phyloP scores from a whole-genome alignment of 2,329 filamentous ascomycete species.

The Ophiocordyceps camponoti-rufipedis region DNA sequence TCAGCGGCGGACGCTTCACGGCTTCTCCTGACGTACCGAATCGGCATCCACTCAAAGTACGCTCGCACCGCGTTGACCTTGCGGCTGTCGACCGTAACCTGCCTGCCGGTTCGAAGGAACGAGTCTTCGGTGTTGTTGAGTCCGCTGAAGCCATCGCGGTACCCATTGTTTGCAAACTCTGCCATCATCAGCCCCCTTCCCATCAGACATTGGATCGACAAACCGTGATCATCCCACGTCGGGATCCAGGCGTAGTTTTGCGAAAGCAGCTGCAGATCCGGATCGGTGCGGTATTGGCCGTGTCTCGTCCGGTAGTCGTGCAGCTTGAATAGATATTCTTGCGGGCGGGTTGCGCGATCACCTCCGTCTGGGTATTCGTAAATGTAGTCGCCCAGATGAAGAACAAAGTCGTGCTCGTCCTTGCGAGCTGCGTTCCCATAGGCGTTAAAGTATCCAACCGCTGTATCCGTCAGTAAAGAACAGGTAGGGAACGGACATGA shows the following conservation, averaged over 20 bases:
- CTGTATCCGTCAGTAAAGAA: neutral
- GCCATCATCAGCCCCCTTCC: no score
- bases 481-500: no score
- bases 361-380: slow-evolving; percentile 32
- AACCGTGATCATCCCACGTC: slow-evolving; percentile 31
- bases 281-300: slow-evolving; percentile 20
- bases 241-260: slow-evolving; percentile 25
- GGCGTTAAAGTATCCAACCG: slow-evolving; percentile 37
- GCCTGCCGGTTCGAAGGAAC: slow-evolving; percentile 34
- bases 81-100: slow-evolving; percentile 50
- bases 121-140: slow-evolving; percentile 50
- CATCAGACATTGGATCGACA: neutral
- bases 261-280: slow-evolving; percentile 20
- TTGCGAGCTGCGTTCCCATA: slow-evolving; percentile 41
- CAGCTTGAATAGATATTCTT: slow-evolving; percentile 13
- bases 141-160: slow-evolving; percentile 38
- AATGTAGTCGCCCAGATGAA: slow-evolving; percentile 43
- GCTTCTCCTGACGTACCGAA: slow-evolving; percentile 8
- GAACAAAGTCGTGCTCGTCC: slow-evolving; percentile 39
- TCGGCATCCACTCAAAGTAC: slow-evolving; percentile 42
- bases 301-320: slow-evolving; percentile 24
- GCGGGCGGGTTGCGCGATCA: slow-evolving; percentile 13
- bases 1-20: neutral
- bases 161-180: slow-evolving; percentile 46
- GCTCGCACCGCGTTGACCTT: slow-evolving; percentile 58